These are phyloP conservation scores for Aspergillus chevalieri DNA, from an alignment of 2,329 filamentous ascomycete species.

Conservation along the genomic window DNA sequence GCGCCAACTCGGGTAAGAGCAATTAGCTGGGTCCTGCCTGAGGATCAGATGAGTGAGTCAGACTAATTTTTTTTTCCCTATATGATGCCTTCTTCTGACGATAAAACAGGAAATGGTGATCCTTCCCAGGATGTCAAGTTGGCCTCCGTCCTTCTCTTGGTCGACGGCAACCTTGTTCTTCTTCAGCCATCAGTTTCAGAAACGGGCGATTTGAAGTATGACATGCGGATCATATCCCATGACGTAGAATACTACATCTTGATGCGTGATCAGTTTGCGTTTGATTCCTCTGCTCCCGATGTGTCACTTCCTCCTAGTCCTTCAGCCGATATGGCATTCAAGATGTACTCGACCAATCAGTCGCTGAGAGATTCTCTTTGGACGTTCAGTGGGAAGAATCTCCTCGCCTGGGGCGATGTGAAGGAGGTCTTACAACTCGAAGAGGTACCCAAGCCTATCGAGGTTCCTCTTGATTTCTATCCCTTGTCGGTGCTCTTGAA, in stretches of 20 bases:
- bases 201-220: conserved; percentile 83
- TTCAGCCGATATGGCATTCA: conserved; percentile 41
- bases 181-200: conserved; percentile 80
- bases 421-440: conserved; percentile 72
- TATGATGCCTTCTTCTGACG: conserved; percentile 8
- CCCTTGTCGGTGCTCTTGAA: conserved; percentile 80
- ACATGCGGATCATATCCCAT: conserved; percentile 94
- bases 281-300: conserved; percentile 44
- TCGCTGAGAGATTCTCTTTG: conserved; percentile 81
- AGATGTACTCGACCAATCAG: conserved; percentile 41
- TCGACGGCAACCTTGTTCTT: conserved; percentile 91
- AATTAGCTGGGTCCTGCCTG: conserved; percentile 91
- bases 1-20: conserved; percentile 88
- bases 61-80: background rate
- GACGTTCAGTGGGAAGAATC: conserved; percentile 82
- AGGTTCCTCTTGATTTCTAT: conserved; percentile 88
- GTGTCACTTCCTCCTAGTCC: conserved; percentile 46
- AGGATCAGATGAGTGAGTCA: conserved; percentile 67
- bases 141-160: conserved; percentile 90
- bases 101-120: conserved; percentile 64
- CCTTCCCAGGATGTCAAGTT: conserved; percentile 92
- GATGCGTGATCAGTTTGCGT: conserved; percentile 72
- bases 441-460: conserved; percentile 68
- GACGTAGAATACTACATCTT: conserved; percentile 93
- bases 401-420: conserved; percentile 85